Percentiles rank a stretch among this genome's conserved stretches.
Evolutionary conservation across 305 asterid genomes (phyloP).

Genomic region (Fraxinus sp.): DNA sequence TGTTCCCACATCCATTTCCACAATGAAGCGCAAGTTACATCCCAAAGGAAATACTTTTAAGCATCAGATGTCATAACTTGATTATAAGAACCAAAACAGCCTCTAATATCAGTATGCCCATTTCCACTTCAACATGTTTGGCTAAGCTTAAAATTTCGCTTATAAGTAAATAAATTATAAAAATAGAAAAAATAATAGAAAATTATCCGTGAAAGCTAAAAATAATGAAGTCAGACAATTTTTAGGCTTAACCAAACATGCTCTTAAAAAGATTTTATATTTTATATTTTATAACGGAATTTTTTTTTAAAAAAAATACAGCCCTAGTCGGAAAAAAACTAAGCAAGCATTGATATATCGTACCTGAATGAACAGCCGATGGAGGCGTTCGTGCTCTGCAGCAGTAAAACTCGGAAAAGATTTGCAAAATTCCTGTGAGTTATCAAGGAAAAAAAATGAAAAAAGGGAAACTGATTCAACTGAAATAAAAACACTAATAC

Average conservation of each 20-base stretch:
- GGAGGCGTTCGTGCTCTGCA: conserved; percentile 58
- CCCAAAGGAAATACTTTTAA: background rate
- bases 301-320: background rate
- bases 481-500: background rate
- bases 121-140: background rate
- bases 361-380: conserved; percentile 57
- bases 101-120: background rate
- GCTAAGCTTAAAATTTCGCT: background rate
- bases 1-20: background rate
- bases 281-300: background rate
- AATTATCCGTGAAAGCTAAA: background rate
- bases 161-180: no score
- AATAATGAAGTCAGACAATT: background rate
- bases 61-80: background rate
- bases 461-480: background rate
- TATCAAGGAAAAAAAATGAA: background rate
- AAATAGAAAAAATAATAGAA: no score
- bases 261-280: background rate
- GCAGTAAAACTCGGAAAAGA: conserved; percentile 51
- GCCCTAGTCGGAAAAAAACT: background rate
- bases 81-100: background rate
- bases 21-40: background rate
- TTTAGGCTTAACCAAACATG: background rate
- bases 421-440: conserved; percentile 48
- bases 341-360: background rate